A percentile compares a stretch with the other conserved stretches of the same genome.
These are phyloP conservation scores for Smittium mucronatum DNA, from an alignment of 371 early-diverging fungal species.

Conservation along the genomic window DNA sequence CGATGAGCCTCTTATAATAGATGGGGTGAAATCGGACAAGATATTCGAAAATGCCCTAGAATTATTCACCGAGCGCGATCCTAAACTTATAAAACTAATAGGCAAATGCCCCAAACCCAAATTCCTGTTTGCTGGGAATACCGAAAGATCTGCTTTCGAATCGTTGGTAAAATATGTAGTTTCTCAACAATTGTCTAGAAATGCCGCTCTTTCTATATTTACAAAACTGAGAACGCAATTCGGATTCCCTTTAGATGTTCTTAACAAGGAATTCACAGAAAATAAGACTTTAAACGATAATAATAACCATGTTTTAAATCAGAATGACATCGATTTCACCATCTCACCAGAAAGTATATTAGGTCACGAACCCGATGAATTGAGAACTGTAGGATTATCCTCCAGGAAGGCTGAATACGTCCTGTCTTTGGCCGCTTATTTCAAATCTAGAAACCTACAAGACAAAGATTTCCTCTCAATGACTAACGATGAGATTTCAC, in stretches of 20 bases:
- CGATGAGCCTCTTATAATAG: neutral
- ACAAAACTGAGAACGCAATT: constrained; percentile 35
- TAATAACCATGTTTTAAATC: constrained; percentile 1
- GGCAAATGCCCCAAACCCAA: neutral
- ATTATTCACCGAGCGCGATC: neutral
- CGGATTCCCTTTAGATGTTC: constrained; percentile 11
- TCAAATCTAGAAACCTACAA: constrained; percentile 36
- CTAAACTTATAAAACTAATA: neutral
- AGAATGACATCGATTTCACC: neutral
- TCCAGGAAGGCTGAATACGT: constrained; percentile 44
- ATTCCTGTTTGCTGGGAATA: neutral
- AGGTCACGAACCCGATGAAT: constrained; percentile 20
- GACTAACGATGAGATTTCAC: constrained; percentile 37
- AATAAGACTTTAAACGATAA: constrained; percentile 1
- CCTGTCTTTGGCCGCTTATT: constrained; percentile 37
- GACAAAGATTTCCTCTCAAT: constrained; percentile 27
- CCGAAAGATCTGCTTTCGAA: constrained; percentile 17
- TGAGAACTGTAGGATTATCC: constrained; percentile 39
- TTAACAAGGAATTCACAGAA: constrained; percentile 18
- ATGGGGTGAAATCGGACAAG: neutral
- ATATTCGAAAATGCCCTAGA: neutral
- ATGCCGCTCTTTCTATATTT: constrained; percentile 40
- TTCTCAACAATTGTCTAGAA: constrained; percentile 47
- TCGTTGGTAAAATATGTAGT: constrained; percentile 34
- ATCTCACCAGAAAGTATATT: constrained; percentile 24